Evolutionary conservation across 1,139 yeast genomes (phyloP).

Genomic region (Komagataea norvegica): DNA sequence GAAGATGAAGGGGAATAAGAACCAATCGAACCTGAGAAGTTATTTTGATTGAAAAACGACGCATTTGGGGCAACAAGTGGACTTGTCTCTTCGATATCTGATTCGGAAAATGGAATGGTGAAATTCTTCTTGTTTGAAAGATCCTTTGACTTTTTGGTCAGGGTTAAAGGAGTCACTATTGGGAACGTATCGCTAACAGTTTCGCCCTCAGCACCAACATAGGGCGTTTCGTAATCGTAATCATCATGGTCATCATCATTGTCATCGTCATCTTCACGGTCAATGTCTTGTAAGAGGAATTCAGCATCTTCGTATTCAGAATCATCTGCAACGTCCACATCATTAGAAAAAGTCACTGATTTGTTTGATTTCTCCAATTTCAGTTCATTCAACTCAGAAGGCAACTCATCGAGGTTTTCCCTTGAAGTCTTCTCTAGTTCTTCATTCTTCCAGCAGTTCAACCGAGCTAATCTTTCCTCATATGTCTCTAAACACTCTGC

Average conservation of each 20-base stretch:
- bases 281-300: too few species aligned
- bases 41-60: slow-evolving; percentile 19
- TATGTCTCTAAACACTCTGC: slow-evolving; percentile 94
- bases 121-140: not conserved
- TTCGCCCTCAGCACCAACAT: slow-evolving; percentile 29
- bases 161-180: slow-evolving; percentile 18
- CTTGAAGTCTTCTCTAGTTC: slow-evolving; percentile 48
- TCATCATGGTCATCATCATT: slow-evolving; percentile 31
- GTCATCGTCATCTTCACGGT: slow-evolving; percentile 25
- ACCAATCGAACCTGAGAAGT: slow-evolving; percentile 32
- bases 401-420: slow-evolving; percentile 13
- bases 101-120: slow-evolving; percentile 10
- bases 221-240: slow-evolving; percentile 12
- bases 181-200: slow-evolving; percentile 27
- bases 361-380: slow-evolving; percentile 22
- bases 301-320: slow-evolving; percentile 24
- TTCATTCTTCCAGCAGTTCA: slow-evolving; percentile 90
- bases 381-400: slow-evolving; percentile 7
- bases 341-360: slow-evolving; percentile 33
- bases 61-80: slow-evolving; percentile 26
- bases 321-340: slow-evolving; percentile 17
- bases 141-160: slow-evolving; percentile 15
- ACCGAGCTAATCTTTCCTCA: slow-evolving; percentile 83
- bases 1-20: slow-evolving; percentile 41
- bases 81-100: slow-evolving; percentile 21